Base-by-base conservation (phyloP, 345 rosid species). In the Alliaria petiolata region DNA sequence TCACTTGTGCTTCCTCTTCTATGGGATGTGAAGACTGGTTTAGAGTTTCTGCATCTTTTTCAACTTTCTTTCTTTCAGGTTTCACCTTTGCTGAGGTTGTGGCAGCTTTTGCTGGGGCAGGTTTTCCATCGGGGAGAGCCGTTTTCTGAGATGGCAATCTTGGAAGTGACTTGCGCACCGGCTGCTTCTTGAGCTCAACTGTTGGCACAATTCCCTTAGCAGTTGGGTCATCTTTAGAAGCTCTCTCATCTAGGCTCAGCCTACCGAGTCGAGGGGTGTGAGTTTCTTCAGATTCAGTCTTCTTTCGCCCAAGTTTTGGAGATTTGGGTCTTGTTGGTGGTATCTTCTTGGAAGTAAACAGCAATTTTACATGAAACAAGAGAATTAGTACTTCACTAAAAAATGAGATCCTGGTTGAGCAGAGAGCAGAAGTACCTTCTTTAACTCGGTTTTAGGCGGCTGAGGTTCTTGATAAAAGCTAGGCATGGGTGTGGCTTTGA, bases 401-500 rank as follows among this genome's bases (percentile, higher is more conserved):
- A 38, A 39, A 40, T 31, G 52, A 65, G 53, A 26, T 11, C 39
- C n/a, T 35, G 58, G 20, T 15, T 39, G 80, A 33, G 59, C 53
- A 75, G 46, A 47, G 39, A 34, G 69, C 20, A 62, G 19, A 54
- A 51, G 68, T 79, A 84, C 99, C 97, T 95, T 95, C 81, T 92
- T 92, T 65, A 95, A 80, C 84, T 92, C 97, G 36, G 76, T 64
- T 83, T 87, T 92, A 35, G 92, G 84, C 19, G 98, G 95, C 50
- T 86, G 70, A 79, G 99, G 99, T 76, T 90, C 99, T 82, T 87
- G 98, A 76, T 95, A 95, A 86, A 95, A 95, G 78, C 78, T 87
- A 12, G 99, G 98, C 98, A 95, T 88, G 7, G 99, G 99, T 39
- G 97, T 92, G 55, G 99, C 99, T 80, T 90, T 95, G 80, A 95